These are phyloP conservation scores for Neurospora tetrasperma DNA, from an alignment of 495 filamentous ascomycete species.

Conservation along the genomic window DNA sequence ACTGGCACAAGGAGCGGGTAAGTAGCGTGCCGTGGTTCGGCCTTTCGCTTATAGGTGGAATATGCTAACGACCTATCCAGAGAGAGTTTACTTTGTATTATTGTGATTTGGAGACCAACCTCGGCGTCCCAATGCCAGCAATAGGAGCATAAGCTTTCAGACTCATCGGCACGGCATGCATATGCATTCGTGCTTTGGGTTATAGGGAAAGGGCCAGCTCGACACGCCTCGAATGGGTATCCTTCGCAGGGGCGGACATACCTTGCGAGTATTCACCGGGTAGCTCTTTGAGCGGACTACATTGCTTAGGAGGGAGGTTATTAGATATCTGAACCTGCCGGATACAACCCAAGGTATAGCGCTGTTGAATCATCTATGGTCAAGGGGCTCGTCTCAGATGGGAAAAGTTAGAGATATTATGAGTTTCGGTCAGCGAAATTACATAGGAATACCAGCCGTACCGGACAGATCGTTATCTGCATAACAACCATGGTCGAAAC, in stretches of 20 bases:
- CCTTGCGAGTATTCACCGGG: neutral
- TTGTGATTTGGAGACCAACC: constrained; percentile 54
- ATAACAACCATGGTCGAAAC: neutral
- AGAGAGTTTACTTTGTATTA: constrained; percentile 72
- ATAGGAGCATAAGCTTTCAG: neutral
- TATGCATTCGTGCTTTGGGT: neutral
- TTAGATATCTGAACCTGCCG: neutral
- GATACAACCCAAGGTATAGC: neutral
- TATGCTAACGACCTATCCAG: constrained; percentile 28
- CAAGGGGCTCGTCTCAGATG: neutral
- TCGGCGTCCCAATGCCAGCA: constrained; percentile 2
- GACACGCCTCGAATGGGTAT: neutral
- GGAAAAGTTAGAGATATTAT: neutral
- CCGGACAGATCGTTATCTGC: neutral
- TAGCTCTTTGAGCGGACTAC: neutral
- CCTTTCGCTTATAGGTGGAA: neutral
- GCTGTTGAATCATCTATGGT: neutral
- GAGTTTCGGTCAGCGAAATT: neutral
- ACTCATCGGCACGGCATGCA: neutral
- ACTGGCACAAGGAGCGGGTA: constrained; percentile 77
- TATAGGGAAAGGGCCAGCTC: neutral
- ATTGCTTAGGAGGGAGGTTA: neutral
- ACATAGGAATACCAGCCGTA: neutral
- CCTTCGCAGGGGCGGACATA: neutral
- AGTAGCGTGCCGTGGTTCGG: constrained; percentile 19